These are phyloP conservation scores for Beauveria caledonica DNA, from an alignment of 2,329 filamentous ascomycete species.

Conservation along the genomic window DNA sequence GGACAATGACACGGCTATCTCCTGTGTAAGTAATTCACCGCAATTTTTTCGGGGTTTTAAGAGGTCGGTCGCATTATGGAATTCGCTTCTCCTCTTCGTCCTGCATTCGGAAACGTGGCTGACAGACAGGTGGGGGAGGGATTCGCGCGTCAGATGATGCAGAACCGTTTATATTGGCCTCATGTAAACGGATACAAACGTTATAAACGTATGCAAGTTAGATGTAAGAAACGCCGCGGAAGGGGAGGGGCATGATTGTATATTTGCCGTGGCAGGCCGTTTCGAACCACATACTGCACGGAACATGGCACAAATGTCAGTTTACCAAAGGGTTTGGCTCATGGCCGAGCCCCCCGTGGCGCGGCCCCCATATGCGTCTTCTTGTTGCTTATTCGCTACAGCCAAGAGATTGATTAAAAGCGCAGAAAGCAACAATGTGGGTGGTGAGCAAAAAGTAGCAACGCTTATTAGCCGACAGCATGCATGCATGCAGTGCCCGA, in stretches of 20 bases:
- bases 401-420: not conserved
- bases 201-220: not conserved
- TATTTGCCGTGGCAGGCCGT: too few species aligned
- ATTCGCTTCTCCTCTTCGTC: not conserved
- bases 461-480: not conserved
- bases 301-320: not conserved
- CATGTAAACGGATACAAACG: not conserved
- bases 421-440: not conserved
- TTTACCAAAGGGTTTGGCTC: not conserved
- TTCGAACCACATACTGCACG: not conserved
- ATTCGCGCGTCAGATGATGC: constrained; percentile 3
- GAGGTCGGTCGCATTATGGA: too few species aligned
- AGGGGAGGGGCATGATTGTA: not conserved
- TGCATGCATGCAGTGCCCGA: not conserved
- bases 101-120: constrained; percentile 3
- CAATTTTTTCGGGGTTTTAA: not conserved
- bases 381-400: too few species aligned
- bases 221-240: not conserved
- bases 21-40: not conserved
- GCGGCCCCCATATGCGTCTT: not conserved
- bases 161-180: not conserved
- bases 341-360: not conserved
- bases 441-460: not conserved
- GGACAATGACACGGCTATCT: too few species aligned
- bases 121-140: not conserved